Conservation (phyloP, 805 yeast genomes). For the Yarrowia sp. region DNA sequence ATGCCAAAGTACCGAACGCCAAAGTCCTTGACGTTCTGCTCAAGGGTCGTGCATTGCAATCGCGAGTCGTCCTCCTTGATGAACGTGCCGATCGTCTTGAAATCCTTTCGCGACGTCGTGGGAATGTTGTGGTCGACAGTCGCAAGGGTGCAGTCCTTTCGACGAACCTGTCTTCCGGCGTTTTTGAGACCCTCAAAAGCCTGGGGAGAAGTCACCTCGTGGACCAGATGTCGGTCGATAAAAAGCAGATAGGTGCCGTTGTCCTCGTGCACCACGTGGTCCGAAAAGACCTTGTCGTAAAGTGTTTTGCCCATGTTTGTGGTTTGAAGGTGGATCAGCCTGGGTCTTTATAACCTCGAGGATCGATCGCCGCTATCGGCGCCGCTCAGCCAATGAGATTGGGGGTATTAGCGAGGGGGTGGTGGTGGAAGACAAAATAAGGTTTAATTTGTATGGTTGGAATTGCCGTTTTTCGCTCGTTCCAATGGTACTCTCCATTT, state of each 20-base stretch:
- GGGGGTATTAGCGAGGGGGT: background rate
- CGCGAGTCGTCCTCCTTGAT: constrained; percentile 89
- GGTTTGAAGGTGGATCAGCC: background rate
- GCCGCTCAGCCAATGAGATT: background rate
- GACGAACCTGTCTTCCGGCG: constrained; percentile 86
- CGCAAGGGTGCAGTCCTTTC: constrained; percentile 88
- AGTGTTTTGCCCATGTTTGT: constrained; percentile 49
- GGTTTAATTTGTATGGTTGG: background rate
- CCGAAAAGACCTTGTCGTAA: constrained; percentile 94
- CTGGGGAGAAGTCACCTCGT: constrained; percentile 98
- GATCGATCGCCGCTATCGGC: constrained; percentile 25
- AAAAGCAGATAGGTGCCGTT: constrained; percentile 82
- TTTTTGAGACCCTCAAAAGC: constrained; percentile 93
- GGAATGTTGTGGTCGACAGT: constrained; percentile 98
- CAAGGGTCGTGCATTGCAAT: constrained; percentile 87
- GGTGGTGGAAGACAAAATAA: background rate
- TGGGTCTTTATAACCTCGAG: background rate
- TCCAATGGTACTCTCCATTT: too few species aligned
- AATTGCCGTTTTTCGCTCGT: background rate
- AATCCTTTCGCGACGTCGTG: constrained; percentile 77
- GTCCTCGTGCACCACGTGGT: constrained; percentile 87
- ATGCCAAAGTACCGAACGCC: constrained; percentile 91
- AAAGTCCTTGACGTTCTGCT: constrained; percentile 86
- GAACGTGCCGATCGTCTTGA: constrained; percentile 71
- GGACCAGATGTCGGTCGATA: constrained; percentile 96